A percentile compares a stretch with the other conserved stretches of the same genome.
Conservation (phyloP, 352 stramenopile species). For the Globisporangium recalcitrans region DNA sequence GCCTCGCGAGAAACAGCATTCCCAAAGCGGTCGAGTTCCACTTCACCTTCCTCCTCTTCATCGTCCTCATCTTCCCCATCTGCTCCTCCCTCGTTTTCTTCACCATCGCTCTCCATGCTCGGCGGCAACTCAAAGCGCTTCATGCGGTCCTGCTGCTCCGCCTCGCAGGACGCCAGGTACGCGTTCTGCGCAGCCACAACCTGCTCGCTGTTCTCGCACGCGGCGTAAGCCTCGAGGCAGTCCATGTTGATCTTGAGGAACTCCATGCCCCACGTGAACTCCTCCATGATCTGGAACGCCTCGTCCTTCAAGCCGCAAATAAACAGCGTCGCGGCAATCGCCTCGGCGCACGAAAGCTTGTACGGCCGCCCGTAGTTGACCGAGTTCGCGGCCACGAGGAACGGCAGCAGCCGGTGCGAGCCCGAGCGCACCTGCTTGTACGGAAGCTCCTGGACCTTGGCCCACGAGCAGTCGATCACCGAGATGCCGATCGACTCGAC, state of each 20-base stretch:
- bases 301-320: constrained; percentile 93
- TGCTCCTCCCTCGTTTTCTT: constrained; percentile 23
- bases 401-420: constrained; percentile 95
- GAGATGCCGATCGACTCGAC: constrained; percentile 88
- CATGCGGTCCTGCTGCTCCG: constrained; percentile 48
- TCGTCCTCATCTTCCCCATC: constrained; percentile 35
- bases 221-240: constrained; percentile 81
- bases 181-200: constrained; percentile 74
- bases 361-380: constrained; percentile 98
- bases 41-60: constrained; percentile 9
- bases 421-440: constrained; percentile 93
- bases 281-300: constrained; percentile 86
- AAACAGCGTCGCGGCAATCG: constrained; percentile 95
- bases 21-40: constrained; percentile 16
- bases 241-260: constrained; percentile 95
- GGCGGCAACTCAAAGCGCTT: constrained; percentile 57
- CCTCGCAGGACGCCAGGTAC: constrained; percentile 61
- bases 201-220: constrained; percentile 58
- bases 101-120: constrained; percentile 50
- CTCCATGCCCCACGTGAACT: constrained; percentile 92
- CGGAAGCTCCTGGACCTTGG: constrained; percentile 93
- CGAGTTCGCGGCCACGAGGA: constrained; percentile 97
- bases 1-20: neutral
- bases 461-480: constrained; percentile 98
- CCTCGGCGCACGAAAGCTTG: constrained; percentile 97